These are phyloP conservation scores for Elsinoe arachidis DNA, from an alignment of 2,329 filamentous ascomycete genomes.

Conservation along the genomic window DNA sequence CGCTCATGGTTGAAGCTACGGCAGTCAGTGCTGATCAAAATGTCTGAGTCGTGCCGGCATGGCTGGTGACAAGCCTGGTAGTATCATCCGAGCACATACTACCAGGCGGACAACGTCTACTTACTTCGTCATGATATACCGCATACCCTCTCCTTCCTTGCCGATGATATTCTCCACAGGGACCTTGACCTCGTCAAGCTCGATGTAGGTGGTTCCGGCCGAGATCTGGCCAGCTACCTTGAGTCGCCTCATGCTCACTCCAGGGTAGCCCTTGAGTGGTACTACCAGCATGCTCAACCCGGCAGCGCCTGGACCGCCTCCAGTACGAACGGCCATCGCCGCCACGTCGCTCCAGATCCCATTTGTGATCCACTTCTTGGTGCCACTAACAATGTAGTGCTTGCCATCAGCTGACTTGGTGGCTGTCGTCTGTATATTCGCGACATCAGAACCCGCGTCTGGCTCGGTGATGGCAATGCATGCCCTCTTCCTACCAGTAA, in stretches of 20 bases:
- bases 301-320: slow-evolving; percentile 51
- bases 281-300: slow-evolving; percentile 62
- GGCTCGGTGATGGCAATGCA: slow-evolving; percentile 78
- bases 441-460: slow-evolving; percentile 63
- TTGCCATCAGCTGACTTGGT: slow-evolving; percentile 53
- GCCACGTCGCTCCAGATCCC: slow-evolving; percentile 61
- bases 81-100: too few species aligned
- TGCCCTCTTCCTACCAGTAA: slow-evolving; percentile 56
- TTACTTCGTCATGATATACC: slow-evolving; percentile 35
- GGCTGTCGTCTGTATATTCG: slow-evolving; percentile 62
- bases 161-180: slow-evolving; percentile 63
- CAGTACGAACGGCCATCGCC: slow-evolving; percentile 66
- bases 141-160: slow-evolving; percentile 61
- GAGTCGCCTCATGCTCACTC: slow-evolving; percentile 59
- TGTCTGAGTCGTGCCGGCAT: too few species aligned
- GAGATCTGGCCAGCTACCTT: slow-evolving; percentile 57
- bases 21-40: neutral
- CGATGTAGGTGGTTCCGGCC: slow-evolving; percentile 66
- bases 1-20: slow-evolving; percentile 71
- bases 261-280: slow-evolving; percentile 57
- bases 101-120: neutral
- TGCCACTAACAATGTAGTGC: slow-evolving; percentile 63
- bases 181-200: slow-evolving; percentile 65
- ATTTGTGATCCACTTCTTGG: slow-evolving; percentile 74
- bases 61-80: too few species aligned